Conservation (phyloP, 164 flowering plant genomes). For the Euptelea pleiosperma region DNA sequence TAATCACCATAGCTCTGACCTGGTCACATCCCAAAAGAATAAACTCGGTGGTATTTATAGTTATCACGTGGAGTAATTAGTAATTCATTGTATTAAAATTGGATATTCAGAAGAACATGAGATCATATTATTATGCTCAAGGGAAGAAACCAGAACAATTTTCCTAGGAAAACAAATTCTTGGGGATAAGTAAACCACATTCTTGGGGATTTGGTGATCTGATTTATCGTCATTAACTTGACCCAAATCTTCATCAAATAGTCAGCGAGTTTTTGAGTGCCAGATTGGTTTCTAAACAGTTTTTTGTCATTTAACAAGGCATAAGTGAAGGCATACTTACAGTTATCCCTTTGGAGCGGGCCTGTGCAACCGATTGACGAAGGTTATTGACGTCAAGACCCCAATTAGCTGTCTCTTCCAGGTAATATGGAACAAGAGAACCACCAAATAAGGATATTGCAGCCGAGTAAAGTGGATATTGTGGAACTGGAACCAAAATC, state of each 20-base stretch:
- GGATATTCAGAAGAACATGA: no score
- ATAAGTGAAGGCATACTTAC: slow-evolving; percentile 42
- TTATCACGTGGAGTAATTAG: background rate
- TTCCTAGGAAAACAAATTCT: no score
- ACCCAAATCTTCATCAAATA: background rate
- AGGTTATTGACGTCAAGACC: slow-evolving; percentile 83
- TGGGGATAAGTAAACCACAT: no score
- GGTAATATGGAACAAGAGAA: slow-evolving; percentile 90
- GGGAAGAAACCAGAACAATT: no score
- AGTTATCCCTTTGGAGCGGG: slow-evolving; percentile 73
- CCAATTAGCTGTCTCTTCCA: slow-evolving; percentile 98
- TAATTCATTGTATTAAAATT: background rate
- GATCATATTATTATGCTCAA: no score
- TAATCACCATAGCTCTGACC: slow-evolving; percentile 98
- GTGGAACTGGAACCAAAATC: slow-evolving; percentile 98
- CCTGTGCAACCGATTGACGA: slow-evolving; percentile 65
- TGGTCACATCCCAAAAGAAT: slow-evolving; percentile 31
- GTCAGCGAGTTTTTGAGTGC: background rate
- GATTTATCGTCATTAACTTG: no score
- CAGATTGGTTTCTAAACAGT: background rate
- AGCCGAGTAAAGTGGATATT: slow-evolving; percentile 97
- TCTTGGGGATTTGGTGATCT: no score
- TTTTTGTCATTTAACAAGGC: background rate
- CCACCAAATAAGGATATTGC: slow-evolving; percentile 83
- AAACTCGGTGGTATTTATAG: slow-evolving; percentile 2